A percentile compares a stretch with the other conserved stretches of the same genome.
Evolutionary conservation across 2,329 filamentous ascomycete genomes (phyloP).

Genomic region (Fusarium virguliforme): DNA sequence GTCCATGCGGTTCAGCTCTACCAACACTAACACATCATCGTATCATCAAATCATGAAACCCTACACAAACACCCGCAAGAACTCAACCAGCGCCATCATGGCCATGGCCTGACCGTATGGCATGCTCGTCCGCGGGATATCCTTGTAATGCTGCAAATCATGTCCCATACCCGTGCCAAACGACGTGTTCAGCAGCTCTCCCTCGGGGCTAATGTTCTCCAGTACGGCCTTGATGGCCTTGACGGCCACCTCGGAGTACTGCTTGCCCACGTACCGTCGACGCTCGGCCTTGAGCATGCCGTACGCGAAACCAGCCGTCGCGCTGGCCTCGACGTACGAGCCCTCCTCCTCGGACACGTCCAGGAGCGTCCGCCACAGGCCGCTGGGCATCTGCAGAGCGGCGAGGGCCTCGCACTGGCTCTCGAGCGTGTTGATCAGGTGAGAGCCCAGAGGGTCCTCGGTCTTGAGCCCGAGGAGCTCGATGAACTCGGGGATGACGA

Average conservation of each 20-base stretch:
- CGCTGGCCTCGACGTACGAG: slow-evolving; percentile 83
- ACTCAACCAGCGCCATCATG: slow-evolving; percentile 85
- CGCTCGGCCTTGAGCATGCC: slow-evolving; percentile 82
- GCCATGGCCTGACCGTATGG: slow-evolving; percentile 90
- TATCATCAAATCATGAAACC: neutral
- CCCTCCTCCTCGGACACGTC: slow-evolving; percentile 77
- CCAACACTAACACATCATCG: neutral
- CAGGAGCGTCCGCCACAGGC: slow-evolving; percentile 83
- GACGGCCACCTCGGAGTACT: slow-evolving; percentile 74
- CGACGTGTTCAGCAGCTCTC: slow-evolving; percentile 81
- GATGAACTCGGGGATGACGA: slow-evolving; percentile 86
- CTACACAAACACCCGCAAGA: slow-evolving; percentile 7
- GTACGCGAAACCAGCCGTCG: slow-evolving; percentile 86
- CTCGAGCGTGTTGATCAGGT: slow-evolving; percentile 75
- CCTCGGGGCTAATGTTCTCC: slow-evolving; percentile 74
- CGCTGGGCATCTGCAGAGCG: slow-evolving; percentile 72
- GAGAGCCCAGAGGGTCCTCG: slow-evolving; percentile 74
- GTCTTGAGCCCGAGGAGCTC: slow-evolving; percentile 77
- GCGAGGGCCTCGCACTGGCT: slow-evolving; percentile 79
- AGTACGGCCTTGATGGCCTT: slow-evolving; percentile 79
- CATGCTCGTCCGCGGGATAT: slow-evolving; percentile 85
- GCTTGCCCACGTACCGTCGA: slow-evolving; percentile 76
- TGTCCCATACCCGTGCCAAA: slow-evolving; percentile 87
- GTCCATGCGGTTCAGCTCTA: neutral
- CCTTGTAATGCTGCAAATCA: slow-evolving; percentile 81